Conservation (phyloP, 1,284 basidiomycete genomes). For the Cerioporus squamosus region DNA sequence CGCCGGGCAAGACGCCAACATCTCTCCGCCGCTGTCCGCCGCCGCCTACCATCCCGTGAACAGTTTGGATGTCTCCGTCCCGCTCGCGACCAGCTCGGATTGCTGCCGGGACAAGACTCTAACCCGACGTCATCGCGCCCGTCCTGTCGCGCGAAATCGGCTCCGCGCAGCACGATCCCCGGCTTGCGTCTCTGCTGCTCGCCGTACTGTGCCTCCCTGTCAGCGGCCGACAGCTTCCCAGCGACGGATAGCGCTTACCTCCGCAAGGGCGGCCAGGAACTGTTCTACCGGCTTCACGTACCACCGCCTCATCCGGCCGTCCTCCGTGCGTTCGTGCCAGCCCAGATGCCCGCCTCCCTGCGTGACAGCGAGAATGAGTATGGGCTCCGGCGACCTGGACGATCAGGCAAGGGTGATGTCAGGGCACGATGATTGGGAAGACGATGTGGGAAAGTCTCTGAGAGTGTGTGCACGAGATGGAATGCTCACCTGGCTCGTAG, state of each 20-base stretch:
- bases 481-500: constrained; percentile 10
- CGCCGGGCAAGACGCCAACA: too few species aligned
- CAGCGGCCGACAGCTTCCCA: background rate
- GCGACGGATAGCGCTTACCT: constrained; percentile 18
- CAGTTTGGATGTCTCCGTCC: constrained; percentile 26
- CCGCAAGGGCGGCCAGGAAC: constrained; percentile 28
- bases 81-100: constrained; percentile 22
- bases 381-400: constrained; percentile 23
- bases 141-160: constrained; percentile 18
- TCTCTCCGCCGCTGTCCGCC: too few species aligned
- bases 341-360: constrained; percentile 33
- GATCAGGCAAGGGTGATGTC: background rate
- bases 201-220: constrained; percentile 16
- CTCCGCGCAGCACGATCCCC: constrained; percentile 3
- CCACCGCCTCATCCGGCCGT: constrained; percentile 28
- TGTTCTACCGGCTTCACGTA: constrained; percentile 30
- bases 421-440: background rate
- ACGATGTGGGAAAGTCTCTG: background rate
- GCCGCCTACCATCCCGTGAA: constrained; percentile 28
- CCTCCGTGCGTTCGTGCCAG: constrained; percentile 26
- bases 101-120: constrained; percentile 19
- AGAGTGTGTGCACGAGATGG: background rate
- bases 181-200: constrained; percentile 20
- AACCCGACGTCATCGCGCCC: constrained; percentile 30
- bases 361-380: constrained; percentile 31